Percentiles rank a stretch among this genome's conserved stretches.
These are phyloP conservation scores for Leucoagaricus sp. DNA, from an alignment of 1,284 basidiomycete genomes.

Conservation along the genomic window DNA sequence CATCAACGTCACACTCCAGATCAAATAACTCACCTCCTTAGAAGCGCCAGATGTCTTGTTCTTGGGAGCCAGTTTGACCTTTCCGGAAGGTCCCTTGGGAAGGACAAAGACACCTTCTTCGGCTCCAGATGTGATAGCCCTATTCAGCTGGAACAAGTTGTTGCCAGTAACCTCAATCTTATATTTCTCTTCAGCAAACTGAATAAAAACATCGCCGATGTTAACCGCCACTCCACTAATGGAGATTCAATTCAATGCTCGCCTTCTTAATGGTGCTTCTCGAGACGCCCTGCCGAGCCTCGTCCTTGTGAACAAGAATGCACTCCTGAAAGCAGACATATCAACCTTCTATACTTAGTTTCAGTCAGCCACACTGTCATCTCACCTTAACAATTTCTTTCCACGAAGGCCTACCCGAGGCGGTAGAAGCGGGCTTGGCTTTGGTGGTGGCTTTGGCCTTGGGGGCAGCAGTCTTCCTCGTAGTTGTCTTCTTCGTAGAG, in stretches of 20 bases:
- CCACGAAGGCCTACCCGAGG: slow-evolving; percentile 55
- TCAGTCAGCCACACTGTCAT: slow-evolving; percentile 15
- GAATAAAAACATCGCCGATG: slow-evolving; percentile 13
- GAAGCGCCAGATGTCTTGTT: slow-evolving; percentile 38
- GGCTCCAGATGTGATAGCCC: slow-evolving; percentile 70
- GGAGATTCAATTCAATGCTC: slow-evolving; percentile 11
- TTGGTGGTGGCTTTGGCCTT: slow-evolving; percentile 34
- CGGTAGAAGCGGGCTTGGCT: slow-evolving; percentile 21
- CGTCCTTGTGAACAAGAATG: slow-evolving; percentile 65
- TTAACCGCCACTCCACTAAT: neutral
- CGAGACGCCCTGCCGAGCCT: slow-evolving; percentile 72
- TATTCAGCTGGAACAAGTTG: slow-evolving; percentile 67
- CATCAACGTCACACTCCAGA: slow-evolving; percentile 3
- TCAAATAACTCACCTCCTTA: slow-evolving; percentile 53
- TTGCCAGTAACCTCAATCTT: slow-evolving; percentile 58
- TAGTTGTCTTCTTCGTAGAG: slow-evolving; percentile 27
- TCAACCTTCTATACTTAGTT: slow-evolving; percentile 6
- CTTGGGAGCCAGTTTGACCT: slow-evolving; percentile 57
- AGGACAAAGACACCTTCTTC: slow-evolving; percentile 65
- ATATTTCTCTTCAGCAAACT: slow-evolving; percentile 78
- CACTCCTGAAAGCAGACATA: slow-evolving; percentile 53
- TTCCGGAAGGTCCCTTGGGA: slow-evolving; percentile 76
- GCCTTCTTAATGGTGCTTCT: slow-evolving; percentile 82
- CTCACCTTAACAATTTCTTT: slow-evolving; percentile 62
- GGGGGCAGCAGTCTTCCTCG: slow-evolving; percentile 23